phyloP scores from a whole-genome alignment of 2,329 filamentous ascomycete genomes.

The Fusarium mundagurra region DNA sequence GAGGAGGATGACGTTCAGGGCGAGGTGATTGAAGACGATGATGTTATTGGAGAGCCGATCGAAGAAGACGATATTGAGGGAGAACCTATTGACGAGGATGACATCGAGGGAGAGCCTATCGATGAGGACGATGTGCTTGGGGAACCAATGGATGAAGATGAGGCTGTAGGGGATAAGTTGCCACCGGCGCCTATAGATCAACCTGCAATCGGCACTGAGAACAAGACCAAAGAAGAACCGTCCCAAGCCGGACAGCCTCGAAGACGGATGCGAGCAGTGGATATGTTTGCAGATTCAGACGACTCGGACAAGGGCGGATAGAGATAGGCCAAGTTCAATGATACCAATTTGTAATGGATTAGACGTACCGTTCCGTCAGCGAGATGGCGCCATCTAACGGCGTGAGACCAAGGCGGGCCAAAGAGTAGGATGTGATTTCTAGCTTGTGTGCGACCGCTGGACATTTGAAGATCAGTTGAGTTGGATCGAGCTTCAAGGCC shows the following conservation, averaged over 20 bases:
- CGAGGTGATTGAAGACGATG: conserved; percentile 56
- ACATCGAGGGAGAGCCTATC: conserved; percentile 58
- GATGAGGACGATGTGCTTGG: conserved; percentile 56
- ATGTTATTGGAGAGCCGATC: conserved; percentile 56
- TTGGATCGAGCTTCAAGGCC: not conserved
- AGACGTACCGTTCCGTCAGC: conserved; percentile 1
- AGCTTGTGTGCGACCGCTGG: not conserved
- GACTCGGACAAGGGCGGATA: conserved; percentile 45
- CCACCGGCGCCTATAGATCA: conserved; percentile 35
- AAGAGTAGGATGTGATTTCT: not conserved
- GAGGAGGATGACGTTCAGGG: conserved; percentile 61
- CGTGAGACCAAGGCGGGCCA: not conserved
- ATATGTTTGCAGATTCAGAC: conserved; percentile 88
- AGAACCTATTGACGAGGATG: conserved; percentile 58
- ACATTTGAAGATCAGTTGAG: conserved; percentile 1
- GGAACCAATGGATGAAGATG: conserved; percentile 57
- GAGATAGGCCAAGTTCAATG: conserved; percentile 2
- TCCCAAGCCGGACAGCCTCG: conserved; percentile 50
- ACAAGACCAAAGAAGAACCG: conserved; percentile 13
- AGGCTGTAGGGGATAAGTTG: conserved; percentile 44
- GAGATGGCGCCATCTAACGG: conserved; percentile 27
- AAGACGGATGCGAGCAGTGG: conserved; percentile 78
- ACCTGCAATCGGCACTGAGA: conserved; percentile 35
- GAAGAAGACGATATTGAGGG: conserved; percentile 60
- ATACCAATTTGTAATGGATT: conserved; percentile 6